These are phyloP conservation scores for Cladophialophora carrionii DNA, from an alignment of 2,329 filamentous ascomycete species.

Conservation along the genomic window DNA sequence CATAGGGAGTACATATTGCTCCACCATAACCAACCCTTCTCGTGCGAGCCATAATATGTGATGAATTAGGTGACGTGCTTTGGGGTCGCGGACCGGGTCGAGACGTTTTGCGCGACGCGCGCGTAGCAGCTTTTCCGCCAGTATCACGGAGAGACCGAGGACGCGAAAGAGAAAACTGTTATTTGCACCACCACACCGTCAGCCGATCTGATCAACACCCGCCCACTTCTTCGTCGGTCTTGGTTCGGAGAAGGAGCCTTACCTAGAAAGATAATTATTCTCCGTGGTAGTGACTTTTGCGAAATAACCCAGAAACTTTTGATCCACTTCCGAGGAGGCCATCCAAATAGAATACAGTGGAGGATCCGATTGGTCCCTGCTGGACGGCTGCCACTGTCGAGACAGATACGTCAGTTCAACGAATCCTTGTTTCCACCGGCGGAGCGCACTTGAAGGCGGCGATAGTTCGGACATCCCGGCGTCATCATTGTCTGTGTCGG, in stretches of 20 bases:
- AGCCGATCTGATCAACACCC: background rate
- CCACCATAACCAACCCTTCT: slow-evolving; percentile 85
- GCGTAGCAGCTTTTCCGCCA: slow-evolving; percentile 79
- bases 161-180: slow-evolving; percentile 78
- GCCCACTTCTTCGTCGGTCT: background rate
- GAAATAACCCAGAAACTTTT: slow-evolving; percentile 91
- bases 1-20: slow-evolving; percentile 83
- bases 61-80: slow-evolving; percentile 74
- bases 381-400: slow-evolving; percentile 39
- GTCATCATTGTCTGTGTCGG: background rate
- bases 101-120: slow-evolving; percentile 81
- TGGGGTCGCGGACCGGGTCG: slow-evolving; percentile 76
- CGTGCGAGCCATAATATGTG: slow-evolving; percentile 95
- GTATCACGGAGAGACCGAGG: slow-evolving; percentile 83
- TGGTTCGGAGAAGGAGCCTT: slow-evolving; percentile 9
- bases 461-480: slow-evolving; percentile 1
- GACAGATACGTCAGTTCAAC: slow-evolving; percentile 42
- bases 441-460: slow-evolving; percentile 8
- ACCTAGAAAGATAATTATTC: slow-evolving; percentile 74
- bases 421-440: slow-evolving; percentile 31
- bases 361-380: slow-evolving; percentile 37
- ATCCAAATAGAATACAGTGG: slow-evolving; percentile 59
- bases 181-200: slow-evolving; percentile 18
- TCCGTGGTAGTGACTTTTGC: slow-evolving; percentile 77
- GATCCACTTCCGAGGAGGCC: slow-evolving; percentile 96